Conservation (phyloP, 805 yeast genomes). For the Candida easanensis region DNA sequence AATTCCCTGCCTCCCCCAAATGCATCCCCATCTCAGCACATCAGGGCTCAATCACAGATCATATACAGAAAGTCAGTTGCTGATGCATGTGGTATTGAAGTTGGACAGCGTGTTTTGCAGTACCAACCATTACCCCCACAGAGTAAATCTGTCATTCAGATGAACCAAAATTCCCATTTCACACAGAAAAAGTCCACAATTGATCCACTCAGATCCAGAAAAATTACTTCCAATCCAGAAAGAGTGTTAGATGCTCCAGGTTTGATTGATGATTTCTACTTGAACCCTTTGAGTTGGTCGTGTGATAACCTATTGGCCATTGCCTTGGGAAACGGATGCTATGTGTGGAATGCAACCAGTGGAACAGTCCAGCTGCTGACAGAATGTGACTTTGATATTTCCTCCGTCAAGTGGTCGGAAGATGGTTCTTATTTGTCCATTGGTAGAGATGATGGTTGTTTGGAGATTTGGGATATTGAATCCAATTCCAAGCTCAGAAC, state of each 20-base stretch:
- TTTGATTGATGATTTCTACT: constrained; percentile 84
- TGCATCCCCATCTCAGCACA: constrained; percentile 44
- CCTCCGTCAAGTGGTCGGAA: constrained; percentile 86
- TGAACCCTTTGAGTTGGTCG: constrained; percentile 88
- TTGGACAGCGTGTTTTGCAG: constrained; percentile 78
- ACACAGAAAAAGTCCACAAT: constrained; percentile 33
- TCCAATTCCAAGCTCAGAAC: constrained; percentile 71
- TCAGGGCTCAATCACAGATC: constrained; percentile 40
- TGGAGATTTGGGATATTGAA: constrained; percentile 94
- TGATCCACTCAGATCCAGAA: constrained; percentile 68
- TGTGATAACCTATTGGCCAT: constrained; percentile 76
- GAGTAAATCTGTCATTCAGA: constrained; percentile 23
- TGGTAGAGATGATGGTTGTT: constrained; percentile 77
- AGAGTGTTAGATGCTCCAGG: constrained; percentile 97
- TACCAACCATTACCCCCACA: constrained; percentile 86
- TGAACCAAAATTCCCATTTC: constrained; percentile 23
- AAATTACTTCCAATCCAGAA: constrained; percentile 84
- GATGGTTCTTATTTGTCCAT: constrained; percentile 85
- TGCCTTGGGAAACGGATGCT: constrained; percentile 79
- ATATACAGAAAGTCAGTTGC: constrained; percentile 81
- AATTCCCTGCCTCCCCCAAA: constrained; percentile 41
- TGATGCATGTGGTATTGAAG: constrained; percentile 87
- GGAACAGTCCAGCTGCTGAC: constrained; percentile 73
- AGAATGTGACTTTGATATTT: constrained; percentile 55
- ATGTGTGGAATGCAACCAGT: constrained; percentile 87